Conservation (phyloP, 306 rosid genomes). For the Gillenia trifoliata region DNA sequence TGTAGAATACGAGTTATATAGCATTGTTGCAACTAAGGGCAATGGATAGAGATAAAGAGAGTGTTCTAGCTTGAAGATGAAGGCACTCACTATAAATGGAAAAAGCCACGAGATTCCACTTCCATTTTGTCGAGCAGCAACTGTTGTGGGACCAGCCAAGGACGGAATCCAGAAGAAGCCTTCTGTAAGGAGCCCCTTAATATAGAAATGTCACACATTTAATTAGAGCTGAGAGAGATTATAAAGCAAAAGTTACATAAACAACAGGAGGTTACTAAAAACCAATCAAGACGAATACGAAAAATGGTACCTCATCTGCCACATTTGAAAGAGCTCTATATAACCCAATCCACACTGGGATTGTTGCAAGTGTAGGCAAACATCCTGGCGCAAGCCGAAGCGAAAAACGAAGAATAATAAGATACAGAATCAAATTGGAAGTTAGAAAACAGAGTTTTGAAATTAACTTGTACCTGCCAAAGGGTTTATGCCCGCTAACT, state of each 20-base stretch:
- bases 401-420: background rate
- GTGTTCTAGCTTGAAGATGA: slow-evolving; percentile 16
- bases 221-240: slow-evolving; percentile 15
- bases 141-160: slow-evolving; percentile 91
- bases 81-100: slow-evolving; percentile 75
- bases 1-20: background rate
- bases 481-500: slow-evolving; percentile 88
- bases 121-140: slow-evolving; percentile 84
- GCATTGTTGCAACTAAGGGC: background rate
- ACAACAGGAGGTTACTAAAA: slow-evolving; percentile 11
- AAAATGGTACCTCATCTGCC: slow-evolving; percentile 67
- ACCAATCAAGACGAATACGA: background rate
- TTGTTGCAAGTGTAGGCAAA: slow-evolving; percentile 82
- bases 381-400: slow-evolving; percentile 49
- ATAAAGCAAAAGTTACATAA: background rate
- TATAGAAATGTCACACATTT: slow-evolving; percentile 17
- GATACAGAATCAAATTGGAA: background rate
- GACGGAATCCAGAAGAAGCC: slow-evolving; percentile 99
- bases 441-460: slow-evolving; percentile 3
- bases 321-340: slow-evolving; percentile 97
- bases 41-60: background rate
- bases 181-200: slow-evolving; percentile 89
- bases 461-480: slow-evolving; percentile 63
- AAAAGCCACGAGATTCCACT: slow-evolving; percentile 94
- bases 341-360: slow-evolving; percentile 96